phyloP scores from a whole-genome alignment of 1,284 basidiomycete species.

The Veloporphyrellus conicus region DNA sequence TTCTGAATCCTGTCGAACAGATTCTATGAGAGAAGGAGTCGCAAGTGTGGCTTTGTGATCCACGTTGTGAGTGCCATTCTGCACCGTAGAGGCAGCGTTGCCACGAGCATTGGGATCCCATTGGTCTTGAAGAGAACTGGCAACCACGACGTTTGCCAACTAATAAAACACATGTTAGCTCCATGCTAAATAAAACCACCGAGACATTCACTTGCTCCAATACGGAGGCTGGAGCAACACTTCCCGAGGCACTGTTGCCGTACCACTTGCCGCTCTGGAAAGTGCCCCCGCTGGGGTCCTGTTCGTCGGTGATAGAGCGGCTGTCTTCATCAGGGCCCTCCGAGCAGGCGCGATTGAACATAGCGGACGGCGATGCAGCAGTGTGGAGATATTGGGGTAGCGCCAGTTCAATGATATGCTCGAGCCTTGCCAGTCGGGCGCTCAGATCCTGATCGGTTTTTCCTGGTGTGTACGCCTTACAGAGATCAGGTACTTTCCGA shows the following conservation, averaged over 20 bases:
- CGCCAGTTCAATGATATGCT: constrained; percentile 74
- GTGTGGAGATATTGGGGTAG: constrained; percentile 63
- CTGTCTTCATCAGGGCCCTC: constrained; percentile 53
- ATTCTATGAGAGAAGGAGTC: constrained; percentile 37
- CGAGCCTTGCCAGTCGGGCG: constrained; percentile 64
- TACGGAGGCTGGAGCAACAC: constrained; percentile 70
- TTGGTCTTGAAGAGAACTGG: constrained; percentile 30
- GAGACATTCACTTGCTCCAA: constrained; percentile 62
- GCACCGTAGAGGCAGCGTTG: constrained; percentile 11
- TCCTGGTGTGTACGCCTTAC: constrained; percentile 80
- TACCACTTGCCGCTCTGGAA: constrained; percentile 82
- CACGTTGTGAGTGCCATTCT: constrained; percentile 23
- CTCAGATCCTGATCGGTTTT: constrained; percentile 77
- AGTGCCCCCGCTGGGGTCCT: constrained; percentile 67
- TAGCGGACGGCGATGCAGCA: constrained; percentile 35
- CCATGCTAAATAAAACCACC: constrained; percentile 6
- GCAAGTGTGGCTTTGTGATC: constrained; percentile 30
- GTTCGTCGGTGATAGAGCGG: constrained; percentile 65
- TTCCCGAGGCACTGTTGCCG: constrained; percentile 74
- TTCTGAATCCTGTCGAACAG: constrained; percentile 53
- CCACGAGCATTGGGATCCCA: constrained; percentile 23
- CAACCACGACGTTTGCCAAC: constrained; percentile 59
- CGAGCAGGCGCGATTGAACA: constrained; percentile 43
- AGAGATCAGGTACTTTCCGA: constrained; percentile 77
- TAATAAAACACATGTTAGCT: constrained; percentile 28